Evolutionary conservation across 306 rosid species (phyloP).

Genomic region (Pterocarpus macrocarpus): DNA sequence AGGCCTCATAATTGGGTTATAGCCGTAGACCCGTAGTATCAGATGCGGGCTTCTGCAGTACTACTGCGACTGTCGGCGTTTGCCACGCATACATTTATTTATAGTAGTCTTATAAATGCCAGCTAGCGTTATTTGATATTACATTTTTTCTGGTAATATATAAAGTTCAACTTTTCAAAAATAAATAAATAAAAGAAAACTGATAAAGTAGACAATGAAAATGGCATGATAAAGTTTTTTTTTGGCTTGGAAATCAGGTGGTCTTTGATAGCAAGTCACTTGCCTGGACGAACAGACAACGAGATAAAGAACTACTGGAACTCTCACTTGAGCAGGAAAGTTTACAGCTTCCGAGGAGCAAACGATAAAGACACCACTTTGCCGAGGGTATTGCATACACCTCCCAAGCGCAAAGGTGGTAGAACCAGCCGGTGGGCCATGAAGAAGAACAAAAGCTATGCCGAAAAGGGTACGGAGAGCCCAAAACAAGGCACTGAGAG

Average conservation of each 20-base stretch:
- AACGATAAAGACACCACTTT: background rate
- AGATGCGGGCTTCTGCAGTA: no score
- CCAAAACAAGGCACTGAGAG: background rate
- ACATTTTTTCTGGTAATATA: no score
- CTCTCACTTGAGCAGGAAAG: constrained; percentile 76
- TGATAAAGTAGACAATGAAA: background rate
- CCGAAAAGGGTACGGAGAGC: background rate
- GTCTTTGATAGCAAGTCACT: constrained; percentile 85
- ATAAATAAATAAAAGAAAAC: no score
- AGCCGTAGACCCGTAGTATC: no score
- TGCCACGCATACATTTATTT: no score
- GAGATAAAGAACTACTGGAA: constrained; percentile 97
- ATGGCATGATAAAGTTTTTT: background rate
- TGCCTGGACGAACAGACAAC: constrained; percentile 94
- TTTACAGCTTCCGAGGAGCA: constrained; percentile 51
- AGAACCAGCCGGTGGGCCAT: constrained; percentile 64
- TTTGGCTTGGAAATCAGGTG: constrained; percentile 56
- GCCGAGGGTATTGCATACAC: constrained; percentile 24
- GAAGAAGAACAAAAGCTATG: constrained; percentile 52
- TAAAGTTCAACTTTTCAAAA: no score
- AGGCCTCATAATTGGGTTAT: no score
- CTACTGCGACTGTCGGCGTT: no score
- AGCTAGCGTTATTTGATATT: no score
- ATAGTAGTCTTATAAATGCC: no score
- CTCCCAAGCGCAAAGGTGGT: constrained; percentile 59